A percentile compares a stretch with the other conserved stretches of the same genome.
Evolutionary conservation across 2,329 filamentous ascomycete genomes (phyloP).

Genomic region (Epichloe gansuensis): DNA sequence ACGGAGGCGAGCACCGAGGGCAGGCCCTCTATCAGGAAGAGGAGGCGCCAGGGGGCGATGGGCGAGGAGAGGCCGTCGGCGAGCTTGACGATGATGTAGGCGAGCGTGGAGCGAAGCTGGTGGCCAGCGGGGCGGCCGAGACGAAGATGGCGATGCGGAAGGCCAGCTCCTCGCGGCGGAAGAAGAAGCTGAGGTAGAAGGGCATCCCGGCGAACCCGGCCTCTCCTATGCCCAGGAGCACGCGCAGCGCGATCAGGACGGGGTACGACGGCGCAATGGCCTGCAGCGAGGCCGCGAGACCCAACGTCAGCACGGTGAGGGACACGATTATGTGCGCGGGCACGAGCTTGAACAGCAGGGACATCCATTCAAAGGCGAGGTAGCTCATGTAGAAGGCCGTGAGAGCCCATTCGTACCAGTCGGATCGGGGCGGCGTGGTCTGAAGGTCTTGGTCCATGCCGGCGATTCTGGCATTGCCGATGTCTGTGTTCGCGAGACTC

Average conservation of each 20-base stretch:
- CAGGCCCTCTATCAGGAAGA: conserved; percentile 77
- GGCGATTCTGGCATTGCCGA: conserved; percentile 50
- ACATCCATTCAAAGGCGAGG: conserved; percentile 53
- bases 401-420: conserved; percentile 48
- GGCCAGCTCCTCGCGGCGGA: conserved; percentile 58
- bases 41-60: conserved; percentile 71
- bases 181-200: conserved; percentile 53
- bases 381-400: conserved; percentile 51
- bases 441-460: conserved; percentile 51
- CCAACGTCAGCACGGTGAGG: conserved; percentile 63
- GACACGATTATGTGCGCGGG: conserved; percentile 48
- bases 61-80: conserved; percentile 44
- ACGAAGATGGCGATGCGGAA: conserved; percentile 79
- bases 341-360: conserved; percentile 45
- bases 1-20: conserved; percentile 66
- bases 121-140: conserved; percentile 71
- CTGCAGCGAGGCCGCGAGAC: conserved; percentile 64
- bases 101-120: conserved; percentile 66
- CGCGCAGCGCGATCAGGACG: conserved; percentile 40
- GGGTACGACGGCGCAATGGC: conserved; percentile 50
- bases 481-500: conserved; percentile 27
- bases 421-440: conserved; percentile 28
- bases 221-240: conserved; percentile 48
- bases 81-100: conserved; percentile 63
- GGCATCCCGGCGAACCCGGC: conserved; percentile 53